Percentiles rank a stretch among this genome's conserved stretches.
These are phyloP conservation scores for Phytophthora litchii DNA, from an alignment of 352 stramenopile species.

Conservation along the genomic window DNA sequence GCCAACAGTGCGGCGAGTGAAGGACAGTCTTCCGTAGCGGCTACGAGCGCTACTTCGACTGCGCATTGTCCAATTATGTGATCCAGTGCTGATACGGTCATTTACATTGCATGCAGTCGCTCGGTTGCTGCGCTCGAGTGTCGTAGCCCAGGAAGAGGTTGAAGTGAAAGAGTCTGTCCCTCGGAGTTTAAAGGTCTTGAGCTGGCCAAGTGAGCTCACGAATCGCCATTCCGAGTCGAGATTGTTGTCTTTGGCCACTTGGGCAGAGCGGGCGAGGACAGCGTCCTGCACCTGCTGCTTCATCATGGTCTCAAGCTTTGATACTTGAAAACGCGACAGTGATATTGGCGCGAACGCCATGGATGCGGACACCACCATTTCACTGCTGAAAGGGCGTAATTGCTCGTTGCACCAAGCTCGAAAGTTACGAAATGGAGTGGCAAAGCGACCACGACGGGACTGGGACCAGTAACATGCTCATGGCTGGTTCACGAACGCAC, in stretches of 20 bases:
- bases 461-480: constrained; percentile 4
- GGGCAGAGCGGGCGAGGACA: constrained; percentile 34
- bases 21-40: constrained; percentile 5
- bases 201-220: constrained; percentile 38
- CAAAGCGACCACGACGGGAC: not conserved
- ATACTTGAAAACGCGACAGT: constrained; percentile 30
- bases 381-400: not conserved
- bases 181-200: constrained; percentile 51
- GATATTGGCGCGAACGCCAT: constrained; percentile 36
- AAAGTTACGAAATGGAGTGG: constrained; percentile 20
- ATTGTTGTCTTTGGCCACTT: constrained; percentile 22
- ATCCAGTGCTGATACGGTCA: constrained; percentile 17
- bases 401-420: constrained; percentile 3
- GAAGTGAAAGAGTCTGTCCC: constrained; percentile 36
- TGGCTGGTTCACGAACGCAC: not conserved
- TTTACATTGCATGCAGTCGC: constrained; percentile 19
- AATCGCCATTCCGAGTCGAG: constrained; percentile 50
- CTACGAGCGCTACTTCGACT: constrained; percentile 20
- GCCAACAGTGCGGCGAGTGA: constrained; percentile 19
- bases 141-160: constrained; percentile 31
- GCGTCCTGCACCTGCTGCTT: constrained; percentile 53
- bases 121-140: constrained; percentile 13
- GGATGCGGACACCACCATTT: constrained; percentile 11
- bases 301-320: constrained; percentile 46
- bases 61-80: constrained; percentile 9